A percentile compares a stretch with the other conserved stretches of the same genome.
Conservation (phyloP, 768 basidiomycete genomes). For the Rossbeevera mucosa region DNA sequence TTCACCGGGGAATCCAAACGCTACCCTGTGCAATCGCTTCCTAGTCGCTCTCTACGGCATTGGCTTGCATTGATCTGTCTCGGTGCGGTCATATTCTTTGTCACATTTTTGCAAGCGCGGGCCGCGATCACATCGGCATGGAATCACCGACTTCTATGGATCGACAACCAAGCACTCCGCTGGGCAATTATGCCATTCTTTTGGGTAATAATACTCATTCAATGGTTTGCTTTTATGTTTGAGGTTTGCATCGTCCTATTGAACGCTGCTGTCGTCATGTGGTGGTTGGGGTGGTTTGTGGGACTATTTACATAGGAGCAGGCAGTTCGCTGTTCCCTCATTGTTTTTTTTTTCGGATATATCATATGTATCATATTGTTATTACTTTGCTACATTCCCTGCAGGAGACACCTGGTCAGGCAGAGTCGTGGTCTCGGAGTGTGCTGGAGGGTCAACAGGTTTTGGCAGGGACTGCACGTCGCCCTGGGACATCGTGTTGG, state of each 20-base stretch:
- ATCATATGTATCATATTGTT: background rate
- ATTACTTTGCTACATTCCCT: background rate
- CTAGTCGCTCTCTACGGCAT: conserved; percentile 60
- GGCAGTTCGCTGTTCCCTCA: background rate
- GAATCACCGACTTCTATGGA: conserved; percentile 53
- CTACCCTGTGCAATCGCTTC: conserved; percentile 55
- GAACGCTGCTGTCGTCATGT: conserved; percentile 54
- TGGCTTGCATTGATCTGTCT: conserved; percentile 61
- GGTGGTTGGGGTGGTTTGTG: conserved; percentile 76
- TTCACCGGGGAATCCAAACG: conserved; percentile 74
- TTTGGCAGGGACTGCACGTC: conserved; percentile 2
- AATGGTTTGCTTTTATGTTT: conserved; percentile 61
- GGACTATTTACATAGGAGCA: conserved; percentile 41
- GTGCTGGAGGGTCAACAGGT: background rate
- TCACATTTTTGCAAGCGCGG: conserved; percentile 53
- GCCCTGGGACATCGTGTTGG: conserved; percentile 3
- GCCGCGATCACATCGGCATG: conserved; percentile 52
- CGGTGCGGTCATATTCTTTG: conserved; percentile 41
- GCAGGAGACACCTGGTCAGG: background rate
- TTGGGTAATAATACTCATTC: conserved; percentile 57
- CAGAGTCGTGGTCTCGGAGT: background rate
- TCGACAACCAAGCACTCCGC: conserved; percentile 57
- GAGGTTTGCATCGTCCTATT: conserved; percentile 55
- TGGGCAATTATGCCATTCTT: conserved; percentile 63
- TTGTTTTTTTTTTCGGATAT: no score